Conservation (phyloP, 2,329 filamentous ascomycete genomes). For the Cercospora zeina region DNA sequence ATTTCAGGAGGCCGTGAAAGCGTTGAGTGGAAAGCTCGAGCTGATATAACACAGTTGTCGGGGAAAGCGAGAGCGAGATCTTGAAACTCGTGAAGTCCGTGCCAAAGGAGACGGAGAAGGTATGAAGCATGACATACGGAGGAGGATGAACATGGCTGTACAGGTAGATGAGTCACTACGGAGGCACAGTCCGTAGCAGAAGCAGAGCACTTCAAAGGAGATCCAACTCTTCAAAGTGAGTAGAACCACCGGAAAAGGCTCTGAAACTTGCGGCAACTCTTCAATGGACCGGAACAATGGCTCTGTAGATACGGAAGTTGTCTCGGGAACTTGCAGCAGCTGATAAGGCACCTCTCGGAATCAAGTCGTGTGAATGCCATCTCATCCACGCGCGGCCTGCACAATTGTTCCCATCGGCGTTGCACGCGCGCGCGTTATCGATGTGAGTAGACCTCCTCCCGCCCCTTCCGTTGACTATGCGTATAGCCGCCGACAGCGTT, state of each 20-base stretch:
- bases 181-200: not conserved
- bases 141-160: not conserved
- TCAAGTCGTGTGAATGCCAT: not conserved
- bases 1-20: not conserved
- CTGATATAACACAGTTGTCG: constrained; percentile 54
- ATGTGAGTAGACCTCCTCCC: constrained; percentile 4
- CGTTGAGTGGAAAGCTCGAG: not conserved
- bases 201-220: not conserved
- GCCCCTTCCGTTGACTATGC: not conserved
- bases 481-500: constrained; percentile 15
- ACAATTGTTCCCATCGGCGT: not conserved
- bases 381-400: not conserved
- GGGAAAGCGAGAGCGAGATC: constrained; percentile 85
- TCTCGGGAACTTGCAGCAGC: constrained; percentile 24
- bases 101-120: constrained; percentile 45
- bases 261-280: not conserved
- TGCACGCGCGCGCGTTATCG: not conserved
- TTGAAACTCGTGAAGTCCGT: constrained; percentile 71
- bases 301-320: constrained; percentile 16
- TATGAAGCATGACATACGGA: not conserved
- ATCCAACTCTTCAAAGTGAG: not conserved
- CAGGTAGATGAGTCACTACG: not conserved
- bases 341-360: constrained; percentile 8
- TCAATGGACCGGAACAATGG: constrained; percentile 11
- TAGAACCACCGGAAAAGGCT: not conserved